Conservation (phyloP, 176 grass and related monocot species). For the Musa itinerans region DNA sequence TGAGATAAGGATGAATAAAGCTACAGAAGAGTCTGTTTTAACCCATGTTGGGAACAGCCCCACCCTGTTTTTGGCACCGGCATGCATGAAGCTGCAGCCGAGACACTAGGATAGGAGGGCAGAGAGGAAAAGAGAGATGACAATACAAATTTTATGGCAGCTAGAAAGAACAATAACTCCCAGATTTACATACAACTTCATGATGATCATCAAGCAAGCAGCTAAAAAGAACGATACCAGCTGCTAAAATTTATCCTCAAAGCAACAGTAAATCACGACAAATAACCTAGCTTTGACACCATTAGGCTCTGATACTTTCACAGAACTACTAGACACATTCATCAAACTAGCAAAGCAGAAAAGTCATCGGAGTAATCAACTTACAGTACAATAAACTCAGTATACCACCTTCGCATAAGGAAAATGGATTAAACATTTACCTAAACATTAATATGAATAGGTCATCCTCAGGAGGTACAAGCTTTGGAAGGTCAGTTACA, state of each 20-base stretch:
- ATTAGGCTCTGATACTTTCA: neutral
- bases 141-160: too few species aligned
- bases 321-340: neutral
- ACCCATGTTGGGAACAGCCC: too few species aligned
- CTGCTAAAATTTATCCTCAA: neutral
- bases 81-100: too few species aligned
- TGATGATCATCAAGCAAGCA: neutral
- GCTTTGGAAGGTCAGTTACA: neutral
- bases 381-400: neutral
- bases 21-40: too few species aligned
- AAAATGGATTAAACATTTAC: neutral
- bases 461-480: neutral
- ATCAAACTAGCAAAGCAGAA: neutral
- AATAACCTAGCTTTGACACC: neutral
- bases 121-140: too few species aligned
- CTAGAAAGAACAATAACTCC: too few species aligned
- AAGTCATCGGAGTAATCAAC: neutral
- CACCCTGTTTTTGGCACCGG: too few species aligned
- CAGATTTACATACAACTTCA: too few species aligned
- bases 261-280: neutral
- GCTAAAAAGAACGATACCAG: neutral
- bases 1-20: too few species aligned
- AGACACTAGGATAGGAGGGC: too few species aligned
- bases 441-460: constrained; percentile 2
- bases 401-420: neutral